Evolutionary conservation across 148 eudicot genomes (phyloP).

Genomic region (Simmondsia chinensis): DNA sequence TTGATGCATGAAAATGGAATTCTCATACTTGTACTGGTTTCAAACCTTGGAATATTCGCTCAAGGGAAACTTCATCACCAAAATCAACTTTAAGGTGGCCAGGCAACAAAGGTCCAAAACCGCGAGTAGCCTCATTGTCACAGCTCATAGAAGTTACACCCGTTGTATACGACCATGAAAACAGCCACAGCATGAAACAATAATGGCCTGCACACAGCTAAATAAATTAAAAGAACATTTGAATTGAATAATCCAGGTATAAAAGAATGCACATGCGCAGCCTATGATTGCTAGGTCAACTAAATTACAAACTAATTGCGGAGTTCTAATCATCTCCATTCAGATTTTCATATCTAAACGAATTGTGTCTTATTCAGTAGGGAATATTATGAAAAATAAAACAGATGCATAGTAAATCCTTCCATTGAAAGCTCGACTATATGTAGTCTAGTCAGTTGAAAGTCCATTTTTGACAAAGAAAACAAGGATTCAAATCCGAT

Average conservation of each 20-base stretch:
- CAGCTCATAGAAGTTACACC: constrained; percentile 97
- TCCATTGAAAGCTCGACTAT: no score
- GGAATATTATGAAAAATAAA: no score
- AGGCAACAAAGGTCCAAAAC: constrained; percentile 83
- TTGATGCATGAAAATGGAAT: background rate
- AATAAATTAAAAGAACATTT: background rate
- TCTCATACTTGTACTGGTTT: constrained; percentile 1
- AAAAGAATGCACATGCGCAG: no score
- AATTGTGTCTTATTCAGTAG: no score
- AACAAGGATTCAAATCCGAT: no score
- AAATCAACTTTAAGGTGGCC: constrained; percentile 92
- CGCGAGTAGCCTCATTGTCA: constrained; percentile 95
- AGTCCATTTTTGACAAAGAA: no score
- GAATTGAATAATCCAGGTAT: background rate
- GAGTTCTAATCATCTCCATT: no score
- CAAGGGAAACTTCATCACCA: constrained; percentile 76
- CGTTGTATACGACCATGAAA: constrained; percentile 86
- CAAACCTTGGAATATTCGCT: constrained; percentile 76
- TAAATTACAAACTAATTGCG: no score
- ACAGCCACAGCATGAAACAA: constrained; percentile 98
- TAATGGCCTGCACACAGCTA: constrained; percentile 59
- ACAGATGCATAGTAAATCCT: no score
- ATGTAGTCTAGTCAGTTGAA: no score
- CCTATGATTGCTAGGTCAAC: no score
- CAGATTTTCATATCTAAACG: no score